These are phyloP conservation scores for Saccharomyces hybrid DNA, from an alignment of 1,139 yeast genomes.

Conservation along the genomic window DNA sequence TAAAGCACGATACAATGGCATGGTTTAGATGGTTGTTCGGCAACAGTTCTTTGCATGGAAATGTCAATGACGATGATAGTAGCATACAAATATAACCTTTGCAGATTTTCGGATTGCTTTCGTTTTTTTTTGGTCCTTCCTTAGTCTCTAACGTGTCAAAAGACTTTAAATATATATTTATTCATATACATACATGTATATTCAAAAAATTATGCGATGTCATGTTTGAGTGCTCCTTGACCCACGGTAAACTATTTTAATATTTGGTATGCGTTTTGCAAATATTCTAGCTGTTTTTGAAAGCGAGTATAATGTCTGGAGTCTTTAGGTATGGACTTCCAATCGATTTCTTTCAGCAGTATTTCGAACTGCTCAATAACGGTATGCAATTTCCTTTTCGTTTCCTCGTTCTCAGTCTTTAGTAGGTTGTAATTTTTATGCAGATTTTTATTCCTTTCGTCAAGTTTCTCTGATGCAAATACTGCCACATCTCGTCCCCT, in stretches of 20 bases:
- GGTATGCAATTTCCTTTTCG: constrained; percentile 12
- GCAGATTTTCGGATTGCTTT: background rate
- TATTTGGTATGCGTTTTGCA: constrained; percentile 14
- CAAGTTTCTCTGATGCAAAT: constrained; percentile 14
- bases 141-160: too few relatives aligned
- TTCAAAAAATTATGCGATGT: background rate
- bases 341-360: constrained; percentile 14
- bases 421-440: constrained; percentile 9
- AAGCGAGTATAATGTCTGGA: constrained; percentile 11
- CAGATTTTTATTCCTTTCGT: constrained; percentile 10
- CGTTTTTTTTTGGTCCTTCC: too few relatives aligned
- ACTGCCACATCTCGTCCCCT: constrained; percentile 12
- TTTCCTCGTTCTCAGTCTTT: constrained; percentile 5
- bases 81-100: background rate
- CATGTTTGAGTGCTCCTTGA: background rate
- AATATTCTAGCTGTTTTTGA: constrained; percentile 7
- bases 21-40: constrained; percentile 19
- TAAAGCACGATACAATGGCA: constrained; percentile 10
- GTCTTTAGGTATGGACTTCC: constrained; percentile 17
- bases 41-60: background rate
- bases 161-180: too few relatives aligned
- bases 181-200: too few relatives aligned
- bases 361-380: constrained; percentile 13
- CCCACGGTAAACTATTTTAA: background rate
- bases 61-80: background rate